These are phyloP conservation scores for Boletus tomentosulus DNA, from an alignment of 768 basidiomycete species.

Conservation along the genomic window DNA sequence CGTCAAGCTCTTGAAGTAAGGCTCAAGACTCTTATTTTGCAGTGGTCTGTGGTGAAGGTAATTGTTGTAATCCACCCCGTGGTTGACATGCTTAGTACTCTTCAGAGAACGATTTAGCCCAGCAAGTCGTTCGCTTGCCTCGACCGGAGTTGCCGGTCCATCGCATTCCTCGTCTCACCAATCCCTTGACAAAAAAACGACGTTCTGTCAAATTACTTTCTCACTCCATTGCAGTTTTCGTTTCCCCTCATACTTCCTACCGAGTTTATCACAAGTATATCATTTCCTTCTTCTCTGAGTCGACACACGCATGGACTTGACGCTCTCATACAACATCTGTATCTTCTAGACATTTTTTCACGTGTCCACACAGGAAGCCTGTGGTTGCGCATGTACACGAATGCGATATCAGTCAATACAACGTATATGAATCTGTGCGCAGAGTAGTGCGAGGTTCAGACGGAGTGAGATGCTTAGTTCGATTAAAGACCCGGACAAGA, in stretches of 20 bases:
- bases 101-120: slow-evolving; percentile 54
- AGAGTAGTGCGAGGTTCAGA: not conserved
- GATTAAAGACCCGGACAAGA: not conserved
- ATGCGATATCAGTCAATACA: slow-evolving; percentile 10
- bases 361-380: slow-evolving; percentile 3
- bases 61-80: not conserved
- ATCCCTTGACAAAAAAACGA: not conserved
- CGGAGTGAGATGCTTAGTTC: not conserved
- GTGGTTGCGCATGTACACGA: slow-evolving; percentile 9
- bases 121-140: not conserved
- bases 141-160: not conserved
- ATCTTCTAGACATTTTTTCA: not conserved
- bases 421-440: not conserved
- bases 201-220: not conserved
- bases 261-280: not conserved
- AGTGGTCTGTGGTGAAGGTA: slow-evolving; percentile 81
- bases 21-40: slow-evolving; percentile 61
- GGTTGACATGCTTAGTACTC: slow-evolving; percentile 5
- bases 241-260: not conserved
- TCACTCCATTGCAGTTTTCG: not conserved
- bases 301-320: slow-evolving; percentile 1
- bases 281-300: not conserved
- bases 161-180: slow-evolving; percentile 2
- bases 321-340: not conserved
- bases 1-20: slow-evolving; percentile 58